phyloP scores from a whole-genome alignment of 2,329 filamentous ascomycete genomes.

The Teratosphaeria viscida region DNA sequence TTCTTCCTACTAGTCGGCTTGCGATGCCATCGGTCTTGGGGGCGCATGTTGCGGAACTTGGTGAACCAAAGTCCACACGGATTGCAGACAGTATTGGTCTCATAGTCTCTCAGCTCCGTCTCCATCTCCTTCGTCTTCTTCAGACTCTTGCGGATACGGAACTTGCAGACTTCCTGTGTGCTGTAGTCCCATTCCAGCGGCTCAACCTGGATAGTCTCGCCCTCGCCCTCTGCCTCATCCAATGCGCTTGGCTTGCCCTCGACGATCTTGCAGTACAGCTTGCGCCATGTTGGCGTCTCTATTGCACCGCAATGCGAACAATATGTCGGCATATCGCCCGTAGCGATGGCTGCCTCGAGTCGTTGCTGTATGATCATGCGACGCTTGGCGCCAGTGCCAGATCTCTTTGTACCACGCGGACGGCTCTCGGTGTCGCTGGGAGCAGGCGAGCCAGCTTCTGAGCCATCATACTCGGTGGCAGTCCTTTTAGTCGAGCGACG shows the following conservation, averaged over 20 bases:
- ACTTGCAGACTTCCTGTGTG: slow-evolving; percentile 49
- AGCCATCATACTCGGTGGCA: slow-evolving; percentile 15
- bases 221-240: slow-evolving; percentile 62
- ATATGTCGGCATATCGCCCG: slow-evolving; percentile 75
- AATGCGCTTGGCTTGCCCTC: slow-evolving; percentile 59
- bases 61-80: slow-evolving; percentile 92
- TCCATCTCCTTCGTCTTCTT: slow-evolving; percentile 32
- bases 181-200: slow-evolving; percentile 52
- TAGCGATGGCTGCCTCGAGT: slow-evolving; percentile 51
- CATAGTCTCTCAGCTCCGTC: slow-evolving; percentile 41
- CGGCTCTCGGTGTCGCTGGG: slow-evolving; percentile 23
- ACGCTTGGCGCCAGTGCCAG: slow-evolving; percentile 50
- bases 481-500: slow-evolving; percentile 16
- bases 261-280: slow-evolving; percentile 72
- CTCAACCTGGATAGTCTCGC: slow-evolving; percentile 64
- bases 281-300: slow-evolving; percentile 92
- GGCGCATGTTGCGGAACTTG: slow-evolving; percentile 77
- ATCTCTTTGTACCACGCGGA: slow-evolving; percentile 15
- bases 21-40: slow-evolving; percentile 66
- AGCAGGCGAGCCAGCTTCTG: slow-evolving; percentile 27
- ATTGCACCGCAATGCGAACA: slow-evolving; percentile 92
- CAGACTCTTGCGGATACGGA: slow-evolving; percentile 75
- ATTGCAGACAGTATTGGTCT: slow-evolving; percentile 74
- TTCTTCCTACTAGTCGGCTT: slow-evolving; percentile 15
- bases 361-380: slow-evolving; percentile 50